These are phyloP conservation scores for Ophiostoma sp. DNA, from an alignment of 2,329 filamentous ascomycete species.

Conservation along the genomic window DNA sequence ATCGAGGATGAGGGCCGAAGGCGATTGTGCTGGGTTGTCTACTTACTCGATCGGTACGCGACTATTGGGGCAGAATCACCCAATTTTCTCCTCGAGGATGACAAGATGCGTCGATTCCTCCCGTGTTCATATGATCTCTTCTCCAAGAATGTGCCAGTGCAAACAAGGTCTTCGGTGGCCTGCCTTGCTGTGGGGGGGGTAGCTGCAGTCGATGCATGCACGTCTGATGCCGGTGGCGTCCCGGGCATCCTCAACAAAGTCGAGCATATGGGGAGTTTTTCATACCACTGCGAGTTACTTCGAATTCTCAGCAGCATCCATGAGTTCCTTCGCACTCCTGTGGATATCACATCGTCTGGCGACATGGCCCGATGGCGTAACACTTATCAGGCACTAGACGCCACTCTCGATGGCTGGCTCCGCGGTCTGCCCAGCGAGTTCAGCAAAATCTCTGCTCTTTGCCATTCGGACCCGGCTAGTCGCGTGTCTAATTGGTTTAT, in stretches of 20 bases:
- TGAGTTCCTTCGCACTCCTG: slow-evolving; percentile 78
- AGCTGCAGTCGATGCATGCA: slow-evolving; percentile 6
- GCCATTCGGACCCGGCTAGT: slow-evolving; percentile 61
- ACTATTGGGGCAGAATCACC: slow-evolving; percentile 42
- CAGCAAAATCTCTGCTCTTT: slow-evolving; percentile 73
- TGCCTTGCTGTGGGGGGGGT: slow-evolving; percentile 25
- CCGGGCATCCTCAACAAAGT: slow-evolving; percentile 46
- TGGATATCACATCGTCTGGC: slow-evolving; percentile 75
- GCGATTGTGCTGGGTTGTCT: slow-evolving; percentile 90
- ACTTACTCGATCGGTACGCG: slow-evolving; percentile 84
- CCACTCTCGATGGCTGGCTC: slow-evolving; percentile 74
- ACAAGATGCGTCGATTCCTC: slow-evolving; percentile 77
- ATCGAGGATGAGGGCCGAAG: slow-evolving; percentile 84
- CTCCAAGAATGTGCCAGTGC: slow-evolving; percentile 74
- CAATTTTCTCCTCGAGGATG: slow-evolving; percentile 75
- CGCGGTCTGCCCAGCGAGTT: slow-evolving; percentile 77
- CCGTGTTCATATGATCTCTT: slow-evolving; percentile 86
- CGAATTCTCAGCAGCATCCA: slow-evolving; percentile 84
- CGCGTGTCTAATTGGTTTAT: slow-evolving; percentile 83
- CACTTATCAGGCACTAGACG: slow-evolving; percentile 78
- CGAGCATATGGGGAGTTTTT: slow-evolving; percentile 80
- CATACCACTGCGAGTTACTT: slow-evolving; percentile 83
- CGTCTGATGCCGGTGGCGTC: slow-evolving; percentile 31
- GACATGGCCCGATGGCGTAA: slow-evolving; percentile 88
- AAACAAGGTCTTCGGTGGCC: slow-evolving; percentile 61